Evolutionary conservation across 2,329 filamentous ascomycete genomes (phyloP), one percentile per base, ranked within the genome.

Genomic region (Diaporthe sp.): DNA sequence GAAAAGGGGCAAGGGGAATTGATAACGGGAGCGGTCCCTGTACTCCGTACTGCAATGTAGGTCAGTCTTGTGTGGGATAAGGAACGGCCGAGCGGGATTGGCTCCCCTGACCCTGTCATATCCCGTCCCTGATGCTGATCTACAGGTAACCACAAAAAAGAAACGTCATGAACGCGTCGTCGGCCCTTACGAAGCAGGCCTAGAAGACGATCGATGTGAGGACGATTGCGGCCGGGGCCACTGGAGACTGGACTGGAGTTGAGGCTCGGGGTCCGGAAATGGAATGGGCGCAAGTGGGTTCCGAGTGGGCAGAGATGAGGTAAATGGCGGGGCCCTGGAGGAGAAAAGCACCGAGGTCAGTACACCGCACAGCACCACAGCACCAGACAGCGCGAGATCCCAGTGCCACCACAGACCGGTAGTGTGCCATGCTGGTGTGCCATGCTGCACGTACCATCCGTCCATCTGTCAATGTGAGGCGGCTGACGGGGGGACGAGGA

Each of bases 91-190:
- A 40, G 25, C 13, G 57, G 35, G 38, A 28, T 45, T 64, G 58
- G 58, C 58, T 45, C 58, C 58, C 58, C 58, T 42, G 38, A 42
- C 57, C 57, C 57, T 61, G 35, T 40, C 57, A 60, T 40, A 17
- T 42, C n/a, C 57, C 7, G 33, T 64, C 60, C 60, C 40, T 47
- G 38, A 33, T 64, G 60, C 60, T 47, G 60, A 64, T 64, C 60
- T 64, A 33, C 60, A 64, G 28, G 40, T 64, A 30, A 67, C 61
- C 42, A 67, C 61, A 50, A 72, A 64, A 71, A 22, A n/a, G 25
- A 64, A 64, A 72, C 70, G 70, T 72, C 70, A 72, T 61, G 45
- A 45, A 54, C 54, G 33, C 57, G 70, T 68, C 64, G 45, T 40
- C 64, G 45, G 33, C 60, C 40, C 40, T 64, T 64, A 64, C 38